phyloP scores from a whole-genome alignment of 202 grass and related monocot species.

The Panicum hallii region DNA sequence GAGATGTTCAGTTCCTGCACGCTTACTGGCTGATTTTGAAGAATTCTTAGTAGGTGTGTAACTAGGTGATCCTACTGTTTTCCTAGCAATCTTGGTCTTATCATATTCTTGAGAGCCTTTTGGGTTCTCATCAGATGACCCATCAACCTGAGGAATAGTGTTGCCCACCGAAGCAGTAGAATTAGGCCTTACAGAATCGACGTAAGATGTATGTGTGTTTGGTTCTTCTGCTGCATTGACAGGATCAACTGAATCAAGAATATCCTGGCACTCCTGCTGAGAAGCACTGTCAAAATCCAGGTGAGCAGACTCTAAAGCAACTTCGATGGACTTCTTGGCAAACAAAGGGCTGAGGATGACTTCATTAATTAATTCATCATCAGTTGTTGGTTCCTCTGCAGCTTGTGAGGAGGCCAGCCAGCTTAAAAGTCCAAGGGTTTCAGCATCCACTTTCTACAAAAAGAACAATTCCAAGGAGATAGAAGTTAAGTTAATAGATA shows the following conservation, averaged over 20 bases:
- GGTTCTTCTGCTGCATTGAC: slow-evolving; percentile 44
- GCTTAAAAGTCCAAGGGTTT: slow-evolving; percentile 86
- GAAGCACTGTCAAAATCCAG: slow-evolving; percentile 86
- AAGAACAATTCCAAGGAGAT: slow-evolving; percentile 42
- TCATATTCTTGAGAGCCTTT: slow-evolving; percentile 45
- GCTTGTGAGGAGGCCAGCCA: slow-evolving; percentile 93
- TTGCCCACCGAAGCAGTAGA: slow-evolving; percentile 50
- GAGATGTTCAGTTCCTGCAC: slow-evolving; percentile 56
- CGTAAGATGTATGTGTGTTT: slow-evolving; percentile 44
- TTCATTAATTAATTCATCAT: slow-evolving; percentile 87
- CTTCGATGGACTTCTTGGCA: slow-evolving; percentile 70
- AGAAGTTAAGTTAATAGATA: slow-evolving; percentile 32
- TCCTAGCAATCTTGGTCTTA: slow-evolving; percentile 49
- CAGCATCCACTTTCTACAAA: slow-evolving; percentile 72
- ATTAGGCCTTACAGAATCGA: slow-evolving; percentile 31
- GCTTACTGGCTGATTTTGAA: slow-evolving; percentile 52
- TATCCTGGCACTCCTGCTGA: slow-evolving; percentile 93
- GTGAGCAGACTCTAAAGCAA: slow-evolving; percentile 79
- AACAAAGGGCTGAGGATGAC: slow-evolving; percentile 83
- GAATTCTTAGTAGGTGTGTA: slow-evolving; percentile 40
- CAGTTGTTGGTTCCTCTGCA: slow-evolving; percentile 72
- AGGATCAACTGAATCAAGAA: slow-evolving; percentile 86
- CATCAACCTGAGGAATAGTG: slow-evolving; percentile 88
- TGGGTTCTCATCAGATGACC: slow-evolving; percentile 73
- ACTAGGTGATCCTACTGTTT: slow-evolving; percentile 34